phyloP scores from a whole-genome alignment of 805 yeast species.

The Pichia nanzhaoensis region DNA sequence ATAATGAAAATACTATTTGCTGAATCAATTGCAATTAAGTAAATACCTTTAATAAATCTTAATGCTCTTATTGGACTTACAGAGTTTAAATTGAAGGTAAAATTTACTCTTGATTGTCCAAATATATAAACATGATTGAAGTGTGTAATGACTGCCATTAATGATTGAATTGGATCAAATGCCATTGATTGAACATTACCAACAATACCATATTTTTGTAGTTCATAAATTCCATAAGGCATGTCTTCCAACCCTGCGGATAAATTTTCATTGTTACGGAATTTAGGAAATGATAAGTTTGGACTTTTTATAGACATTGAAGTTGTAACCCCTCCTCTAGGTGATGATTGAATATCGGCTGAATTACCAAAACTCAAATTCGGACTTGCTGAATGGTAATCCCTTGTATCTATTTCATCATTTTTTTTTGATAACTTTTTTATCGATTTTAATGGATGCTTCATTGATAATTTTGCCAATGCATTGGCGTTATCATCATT shows the following conservation, averaged over 20 bases:
- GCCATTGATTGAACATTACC: constrained; percentile 66
- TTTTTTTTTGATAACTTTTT: constrained; percentile 9
- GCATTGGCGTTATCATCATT: background rate
- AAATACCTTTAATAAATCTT: constrained; percentile 72
- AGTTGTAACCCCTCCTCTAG: background rate
- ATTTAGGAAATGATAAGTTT: constrained; percentile 11
- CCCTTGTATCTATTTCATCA: constrained; percentile 14
- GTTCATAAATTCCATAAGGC: constrained; percentile 27
- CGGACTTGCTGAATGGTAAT: constrained; percentile 17
- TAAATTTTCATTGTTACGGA: constrained; percentile 18
- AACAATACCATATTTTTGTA: constrained; percentile 46
- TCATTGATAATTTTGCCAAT: background rate
- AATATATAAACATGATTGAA: constrained; percentile 65
- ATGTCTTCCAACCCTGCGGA: constrained; percentile 28
- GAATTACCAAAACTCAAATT: constrained; percentile 12
- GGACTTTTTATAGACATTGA: constrained; percentile 6
- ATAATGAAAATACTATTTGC: constrained; percentile 58
- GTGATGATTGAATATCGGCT: constrained; percentile 3
- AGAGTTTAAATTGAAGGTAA: constrained; percentile 48
- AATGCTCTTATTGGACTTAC: constrained; percentile 47
- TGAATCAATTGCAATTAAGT: constrained; percentile 64
- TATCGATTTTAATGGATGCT: constrained; percentile 13
- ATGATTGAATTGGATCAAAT: constrained; percentile 82
- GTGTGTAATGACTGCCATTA: constrained; percentile 74
- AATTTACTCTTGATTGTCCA: constrained; percentile 79